Conservation (phyloP, 768 basidiomycete species). For the Rhizopogon sp. region DNA sequence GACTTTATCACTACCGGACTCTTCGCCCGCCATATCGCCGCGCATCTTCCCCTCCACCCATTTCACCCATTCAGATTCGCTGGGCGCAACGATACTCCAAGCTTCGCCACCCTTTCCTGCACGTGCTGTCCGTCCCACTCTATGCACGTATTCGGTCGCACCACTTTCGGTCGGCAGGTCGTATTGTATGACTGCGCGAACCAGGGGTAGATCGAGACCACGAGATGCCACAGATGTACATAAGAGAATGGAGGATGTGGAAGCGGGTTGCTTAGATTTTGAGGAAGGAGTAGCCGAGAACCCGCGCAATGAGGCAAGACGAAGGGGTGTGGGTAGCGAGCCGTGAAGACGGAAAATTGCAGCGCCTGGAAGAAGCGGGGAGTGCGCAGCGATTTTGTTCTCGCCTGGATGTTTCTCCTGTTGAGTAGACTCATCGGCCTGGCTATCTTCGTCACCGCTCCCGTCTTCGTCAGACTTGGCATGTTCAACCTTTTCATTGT, state of each 20-base stretch:
- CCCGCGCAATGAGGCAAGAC: slow-evolving; percentile 75
- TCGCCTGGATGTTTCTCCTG: slow-evolving; percentile 21
- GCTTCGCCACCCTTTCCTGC: slow-evolving; percentile 95
- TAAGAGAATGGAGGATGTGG: slow-evolving; percentile 68
- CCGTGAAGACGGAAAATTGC: slow-evolving; percentile 90
- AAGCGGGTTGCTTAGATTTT: slow-evolving; percentile 24
- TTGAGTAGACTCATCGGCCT: slow-evolving; percentile 18
- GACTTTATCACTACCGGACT: slow-evolving; percentile 17
- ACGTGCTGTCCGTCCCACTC: slow-evolving; percentile 95
- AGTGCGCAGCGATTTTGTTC: slow-evolving; percentile 52
- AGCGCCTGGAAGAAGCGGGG: slow-evolving; percentile 75
- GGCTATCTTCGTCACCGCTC: slow-evolving; percentile 19
- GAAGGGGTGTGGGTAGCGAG: slow-evolving; percentile 76
- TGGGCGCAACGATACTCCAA: slow-evolving; percentile 87
- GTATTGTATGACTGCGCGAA: slow-evolving; percentile 91
- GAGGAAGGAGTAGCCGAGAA: slow-evolving; percentile 52
- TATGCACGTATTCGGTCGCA: slow-evolving; percentile 92
- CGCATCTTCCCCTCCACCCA: slow-evolving; percentile 88
- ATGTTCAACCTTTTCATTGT: slow-evolving; percentile 22
- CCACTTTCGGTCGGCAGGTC: slow-evolving; percentile 98
- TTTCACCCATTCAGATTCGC: slow-evolving; percentile 83
- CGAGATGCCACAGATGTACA: slow-evolving; percentile 99
- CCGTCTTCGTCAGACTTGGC: slow-evolving; percentile 16
- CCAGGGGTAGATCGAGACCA: slow-evolving; percentile 92
- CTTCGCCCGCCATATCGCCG: slow-evolving; percentile 32